Conservation (phyloP, 257 asterid genomes). For the Capsicum baccatum region DNA sequence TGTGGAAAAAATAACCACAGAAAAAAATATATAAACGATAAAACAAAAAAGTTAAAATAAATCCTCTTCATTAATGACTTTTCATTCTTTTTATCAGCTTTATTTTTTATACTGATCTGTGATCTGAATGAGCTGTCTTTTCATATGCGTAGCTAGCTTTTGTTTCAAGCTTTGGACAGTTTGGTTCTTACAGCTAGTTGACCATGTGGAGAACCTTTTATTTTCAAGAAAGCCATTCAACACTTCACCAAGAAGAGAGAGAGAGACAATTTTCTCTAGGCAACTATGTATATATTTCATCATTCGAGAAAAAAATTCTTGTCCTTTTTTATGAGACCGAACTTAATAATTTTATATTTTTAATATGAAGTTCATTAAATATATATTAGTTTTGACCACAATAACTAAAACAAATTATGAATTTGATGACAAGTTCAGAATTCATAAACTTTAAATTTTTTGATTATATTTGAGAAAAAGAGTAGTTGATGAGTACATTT, state of each 20-base stretch:
- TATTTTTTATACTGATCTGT: background rate
- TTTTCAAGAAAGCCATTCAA: background rate
- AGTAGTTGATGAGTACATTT: background rate
- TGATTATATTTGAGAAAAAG: background rate
- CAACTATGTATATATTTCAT: background rate
- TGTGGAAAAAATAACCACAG: background rate
- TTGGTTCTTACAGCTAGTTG: constrained; percentile 5
- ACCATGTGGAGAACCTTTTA: background rate
- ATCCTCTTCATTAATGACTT: background rate
- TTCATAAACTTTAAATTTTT: background rate
- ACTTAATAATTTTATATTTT: background rate
- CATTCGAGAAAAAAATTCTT: background rate
- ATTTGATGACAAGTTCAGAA: too few relatives aligned
- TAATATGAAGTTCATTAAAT: too few relatives aligned
- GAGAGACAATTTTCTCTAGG: too few relatives aligned
- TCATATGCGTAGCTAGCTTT: background rate
- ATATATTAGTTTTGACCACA: background rate
- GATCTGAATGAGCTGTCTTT: constrained; percentile 12
- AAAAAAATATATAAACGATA: background rate
- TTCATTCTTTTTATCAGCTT: background rate
- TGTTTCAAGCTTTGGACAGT: background rate
- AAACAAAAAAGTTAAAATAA: background rate
- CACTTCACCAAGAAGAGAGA: too few relatives aligned
- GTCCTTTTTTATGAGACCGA: background rate
- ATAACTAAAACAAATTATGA: background rate